phyloP scores from a whole-genome alignment of 805 yeast species.

The Schwanniomyces polymorphus region DNA sequence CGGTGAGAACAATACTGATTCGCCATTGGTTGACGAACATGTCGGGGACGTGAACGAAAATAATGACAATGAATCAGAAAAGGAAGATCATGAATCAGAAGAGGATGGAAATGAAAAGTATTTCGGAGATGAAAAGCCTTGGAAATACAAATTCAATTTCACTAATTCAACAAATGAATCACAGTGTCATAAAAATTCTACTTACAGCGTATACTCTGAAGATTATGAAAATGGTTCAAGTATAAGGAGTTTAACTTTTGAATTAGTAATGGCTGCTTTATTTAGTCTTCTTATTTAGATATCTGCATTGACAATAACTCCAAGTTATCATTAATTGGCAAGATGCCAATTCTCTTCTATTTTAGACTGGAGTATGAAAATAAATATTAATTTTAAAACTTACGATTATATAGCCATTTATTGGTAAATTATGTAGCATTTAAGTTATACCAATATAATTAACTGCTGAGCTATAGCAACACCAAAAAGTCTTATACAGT shows the following conservation, averaged over 20 bases:
- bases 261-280: conserved; percentile 3
- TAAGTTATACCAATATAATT: conserved; percentile 8
- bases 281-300: conserved; percentile 5
- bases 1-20: conserved; percentile 5
- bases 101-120: conserved; percentile 1
- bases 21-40: conserved; percentile 6
- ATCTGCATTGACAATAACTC: too few relatives aligned
- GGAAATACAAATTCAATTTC: background rate
- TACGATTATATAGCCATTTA: background rate
- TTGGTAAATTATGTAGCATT: background rate
- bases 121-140: background rate
- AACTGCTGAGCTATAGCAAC: conserved; percentile 29
- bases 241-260: conserved; percentile 1
- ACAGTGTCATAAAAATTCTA: conserved; percentile 5
- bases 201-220: conserved; percentile 3
- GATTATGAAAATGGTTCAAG: conserved; percentile 14
- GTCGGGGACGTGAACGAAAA: conserved; percentile 4
- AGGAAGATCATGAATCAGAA: conserved; percentile 3
- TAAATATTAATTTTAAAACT: background rate
- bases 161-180: background rate
- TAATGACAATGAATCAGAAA: conserved; percentile 1
- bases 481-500: conserved; percentile 47
- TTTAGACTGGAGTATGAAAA: background rate
- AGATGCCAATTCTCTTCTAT: background rate
- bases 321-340: background rate